Base-by-base conservation (phyloP, 176 grass and related monocot species). In the Luzula sylvatica region DNA sequence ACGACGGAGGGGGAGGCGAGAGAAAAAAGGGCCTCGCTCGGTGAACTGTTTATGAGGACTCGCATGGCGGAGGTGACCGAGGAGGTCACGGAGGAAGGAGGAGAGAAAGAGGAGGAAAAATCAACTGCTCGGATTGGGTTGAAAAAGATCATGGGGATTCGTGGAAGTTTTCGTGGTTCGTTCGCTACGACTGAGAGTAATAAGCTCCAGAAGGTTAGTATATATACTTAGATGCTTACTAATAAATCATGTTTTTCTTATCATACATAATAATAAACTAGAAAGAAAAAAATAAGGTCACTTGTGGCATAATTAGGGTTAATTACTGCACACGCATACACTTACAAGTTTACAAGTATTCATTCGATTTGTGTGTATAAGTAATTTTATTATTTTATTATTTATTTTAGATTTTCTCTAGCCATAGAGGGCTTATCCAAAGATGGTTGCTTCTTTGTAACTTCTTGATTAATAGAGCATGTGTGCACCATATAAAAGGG, bases 11-110 rank as follows among this genome's bases (percentile, higher is more conserved):
- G 67, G 1, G 63, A 71, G 13, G 16, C 12, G 8, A 77, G 52
- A 55, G 72, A 77, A 8, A 62, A 79, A 46, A 72, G 93, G 27
- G 83, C 82, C n/a, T 99, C 93, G 3, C 93, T 99, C 11, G 93
- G 93, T 1, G 93, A 99, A 72, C 59, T 99, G 47, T 99, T 99
- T 71, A 72, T 99, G 86, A 87, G 69, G 15, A 92, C 75, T 35
- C 72, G 82, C 46, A 87, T 99, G 42, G 2, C 69, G 5, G 86
- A 99, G 13, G 60, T 68, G 55, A 16, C 65, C 2, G 71, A 72
- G 15, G 61, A 72, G 18, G 42, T 66, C 2, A 65, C 73, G 18
- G 72, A 49, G 4, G 83, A 80, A 41, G 74, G 78, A 0, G 67
- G 35, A 59, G 70, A 82, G 2, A 48, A 6, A 39, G 65, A 1